Conservation (phyloP, 2,329 filamentous ascomycete genomes). For the Aspergillus sp. region DNA sequence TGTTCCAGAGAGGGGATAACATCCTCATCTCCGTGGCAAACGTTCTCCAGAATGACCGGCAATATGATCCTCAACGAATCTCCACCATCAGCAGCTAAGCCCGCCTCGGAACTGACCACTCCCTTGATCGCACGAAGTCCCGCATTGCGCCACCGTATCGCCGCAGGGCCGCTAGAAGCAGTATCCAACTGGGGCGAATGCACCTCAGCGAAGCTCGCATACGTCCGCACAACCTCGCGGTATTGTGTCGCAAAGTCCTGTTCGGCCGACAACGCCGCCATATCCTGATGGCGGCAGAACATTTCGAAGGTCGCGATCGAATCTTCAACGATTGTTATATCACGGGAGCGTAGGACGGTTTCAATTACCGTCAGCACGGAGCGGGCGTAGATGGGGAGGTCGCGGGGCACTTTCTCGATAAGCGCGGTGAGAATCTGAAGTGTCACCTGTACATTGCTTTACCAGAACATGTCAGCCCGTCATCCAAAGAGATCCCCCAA, state of each 20-base stretch:
- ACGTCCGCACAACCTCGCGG: slow-evolving; percentile 75
- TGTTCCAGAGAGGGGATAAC: slow-evolving; percentile 69
- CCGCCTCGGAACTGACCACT: slow-evolving; percentile 77
- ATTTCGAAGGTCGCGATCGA: slow-evolving; percentile 82
- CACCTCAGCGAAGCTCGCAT: slow-evolving; percentile 76
- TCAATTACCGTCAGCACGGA: slow-evolving; percentile 83
- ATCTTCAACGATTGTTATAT: slow-evolving; percentile 91
- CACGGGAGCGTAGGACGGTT: slow-evolving; percentile 78
- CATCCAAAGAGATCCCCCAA: neutral
- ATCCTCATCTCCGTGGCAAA: slow-evolving; percentile 66
- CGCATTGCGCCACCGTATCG: slow-evolving; percentile 74
- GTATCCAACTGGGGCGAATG: slow-evolving; percentile 52
- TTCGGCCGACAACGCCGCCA: slow-evolving; percentile 80
- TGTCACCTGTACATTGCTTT: slow-evolving; percentile 88
- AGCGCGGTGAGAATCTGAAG: slow-evolving; percentile 88
- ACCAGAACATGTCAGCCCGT: slow-evolving; percentile 12
- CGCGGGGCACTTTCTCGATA: slow-evolving; percentile 88
- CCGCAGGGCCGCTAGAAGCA: slow-evolving; percentile 68
- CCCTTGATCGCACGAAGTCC: slow-evolving; percentile 79
- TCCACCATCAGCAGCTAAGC: slow-evolving; percentile 71
- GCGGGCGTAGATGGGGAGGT: slow-evolving; percentile 83
- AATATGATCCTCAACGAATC: slow-evolving; percentile 77
- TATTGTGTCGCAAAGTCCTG: slow-evolving; percentile 81
- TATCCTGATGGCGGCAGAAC: slow-evolving; percentile 87
- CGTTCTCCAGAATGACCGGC: slow-evolving; percentile 81